A percentile compares a stretch with the other conserved stretches of the same genome.
Conservation (phyloP, 108 stramenopile species). For the Mayamaea pseudoterrestris region DNA sequence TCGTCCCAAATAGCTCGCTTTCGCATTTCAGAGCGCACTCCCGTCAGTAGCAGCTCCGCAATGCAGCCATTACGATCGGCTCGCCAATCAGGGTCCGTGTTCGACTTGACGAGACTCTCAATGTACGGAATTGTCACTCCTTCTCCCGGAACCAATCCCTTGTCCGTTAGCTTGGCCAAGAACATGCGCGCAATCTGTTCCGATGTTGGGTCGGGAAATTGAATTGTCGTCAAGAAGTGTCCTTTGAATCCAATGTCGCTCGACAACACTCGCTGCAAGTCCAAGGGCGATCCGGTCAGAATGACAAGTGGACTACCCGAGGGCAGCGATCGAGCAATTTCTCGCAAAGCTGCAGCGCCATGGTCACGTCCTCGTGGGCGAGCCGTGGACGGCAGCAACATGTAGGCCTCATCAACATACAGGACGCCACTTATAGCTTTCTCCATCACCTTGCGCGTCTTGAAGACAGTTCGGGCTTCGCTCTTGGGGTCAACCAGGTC, state of each 20-base stretch:
- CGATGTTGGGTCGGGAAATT: constrained; percentile 68
- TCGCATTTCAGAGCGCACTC: constrained; percentile 49
- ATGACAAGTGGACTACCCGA: constrained; percentile 62
- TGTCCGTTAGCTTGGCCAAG: constrained; percentile 43
- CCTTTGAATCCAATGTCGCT: constrained; percentile 77
- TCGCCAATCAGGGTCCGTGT: constrained; percentile 76
- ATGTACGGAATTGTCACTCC: constrained; percentile 63
- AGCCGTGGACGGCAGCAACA: constrained; percentile 59
- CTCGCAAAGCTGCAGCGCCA: constrained; percentile 69
- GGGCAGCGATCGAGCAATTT: constrained; percentile 49
- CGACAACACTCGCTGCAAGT: constrained; percentile 61
- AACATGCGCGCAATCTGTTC: constrained; percentile 73
- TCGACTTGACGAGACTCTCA: constrained; percentile 51
- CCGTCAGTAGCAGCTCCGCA: constrained; percentile 57
- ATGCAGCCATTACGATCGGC: constrained; percentile 73
- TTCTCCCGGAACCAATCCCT: constrained; percentile 60
- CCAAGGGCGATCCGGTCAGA: constrained; percentile 53
- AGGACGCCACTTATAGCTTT: constrained; percentile 69
- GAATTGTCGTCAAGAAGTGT: constrained; percentile 59
- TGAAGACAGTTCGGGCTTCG: constrained; percentile 64
- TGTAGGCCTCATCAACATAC: constrained; percentile 74
- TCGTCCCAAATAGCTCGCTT: constrained; percentile 50
- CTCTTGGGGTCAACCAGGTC: constrained; percentile 69
- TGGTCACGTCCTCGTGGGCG: constrained; percentile 71
- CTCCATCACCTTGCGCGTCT: constrained; percentile 54